Base-by-base conservation (phyloP, 2,329 filamentous ascomycete genomes). In the Acephala macrosclerotiorum region DNA sequence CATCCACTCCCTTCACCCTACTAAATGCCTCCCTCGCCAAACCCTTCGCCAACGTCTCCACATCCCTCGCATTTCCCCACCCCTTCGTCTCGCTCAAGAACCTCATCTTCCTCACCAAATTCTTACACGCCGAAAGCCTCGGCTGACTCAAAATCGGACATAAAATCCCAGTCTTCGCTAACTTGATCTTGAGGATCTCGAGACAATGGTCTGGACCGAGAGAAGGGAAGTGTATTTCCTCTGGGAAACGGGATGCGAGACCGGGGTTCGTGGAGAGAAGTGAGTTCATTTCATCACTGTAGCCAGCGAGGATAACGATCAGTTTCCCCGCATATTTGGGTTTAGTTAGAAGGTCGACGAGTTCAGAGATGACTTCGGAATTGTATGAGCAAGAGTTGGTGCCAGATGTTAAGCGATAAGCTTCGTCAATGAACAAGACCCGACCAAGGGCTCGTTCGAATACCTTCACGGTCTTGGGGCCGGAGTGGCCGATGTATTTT, bases 281-380 rank as follows among this genome's bases (percentile, higher is more conserved):
- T 0, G 75, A 73, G 67, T 88, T 84, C 62, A 88, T 87, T 42
- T 87, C 83, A 0, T 78, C 73, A 35, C 86, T 82, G 66, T 88
- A 88, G 0, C 86, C 85, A 0, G 86, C 86, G 4, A 88, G 77
- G 49, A 88, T 86, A 40, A 84, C 78, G n/a, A 88, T 75, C 2
- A 88, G 71, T 69, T 85, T 87, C 29, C 79, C 71, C 0, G 75
- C 74, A 69, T 81, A 88, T 58, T 78, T 80, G 0, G 80, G 79
- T 53, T 85, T 70, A 75, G 84, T 70, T 73, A 82, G 40, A 76
- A 78, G 14, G 77, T 82, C 65, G 76, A 82, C 71, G 86, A 94
- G 84, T 90, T 93, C 87, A 82, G 93, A 73, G 87, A 94, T 79
- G 87, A 91, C 70, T 92, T 94, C 87, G 22, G 45, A 20, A 7